These are phyloP conservation scores for Pythium angustatum DNA, from an alignment of 352 stramenopile species.

Conservation along the genomic window DNA sequence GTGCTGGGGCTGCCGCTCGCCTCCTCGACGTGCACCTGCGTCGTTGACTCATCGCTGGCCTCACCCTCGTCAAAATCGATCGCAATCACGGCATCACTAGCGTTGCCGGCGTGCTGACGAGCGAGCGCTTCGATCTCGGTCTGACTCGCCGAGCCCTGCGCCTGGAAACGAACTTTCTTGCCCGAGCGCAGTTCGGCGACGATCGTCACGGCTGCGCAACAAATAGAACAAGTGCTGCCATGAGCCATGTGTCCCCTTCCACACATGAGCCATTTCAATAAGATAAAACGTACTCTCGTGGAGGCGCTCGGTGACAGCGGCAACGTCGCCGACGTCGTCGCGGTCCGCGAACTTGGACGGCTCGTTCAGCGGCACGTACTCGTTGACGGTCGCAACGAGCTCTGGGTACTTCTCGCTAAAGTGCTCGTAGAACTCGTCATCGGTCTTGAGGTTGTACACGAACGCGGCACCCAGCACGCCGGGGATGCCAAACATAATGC, in stretches of 20 bases:
- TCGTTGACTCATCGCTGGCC: slow-evolving; percentile 2
- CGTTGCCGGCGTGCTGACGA: slow-evolving; percentile 37
- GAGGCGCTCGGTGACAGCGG: slow-evolving; percentile 50
- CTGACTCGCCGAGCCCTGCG: slow-evolving; percentile 55
- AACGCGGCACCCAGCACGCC: slow-evolving; percentile 61
- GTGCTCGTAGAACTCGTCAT: slow-evolving; percentile 84
- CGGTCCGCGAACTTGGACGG: slow-evolving; percentile 45
- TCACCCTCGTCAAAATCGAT: slow-evolving; percentile 71
- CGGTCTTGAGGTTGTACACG: slow-evolving; percentile 81
- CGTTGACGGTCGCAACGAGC: slow-evolving; percentile 63
- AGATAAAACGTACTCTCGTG: slow-evolving; percentile 57
- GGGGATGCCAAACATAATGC: slow-evolving; percentile 79
- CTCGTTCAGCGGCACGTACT: slow-evolving; percentile 66
- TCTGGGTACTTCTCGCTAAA: slow-evolving; percentile 85
- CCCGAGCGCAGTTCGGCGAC: slow-evolving; percentile 60
- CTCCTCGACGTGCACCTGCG: slow-evolving; percentile 28
- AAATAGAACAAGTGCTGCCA: background rate
- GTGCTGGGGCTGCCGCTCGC: slow-evolving; percentile 3
- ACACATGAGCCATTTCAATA: too few relatives aligned
- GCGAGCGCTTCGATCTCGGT: slow-evolving; percentile 66
- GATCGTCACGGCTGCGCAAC: slow-evolving; percentile 52
- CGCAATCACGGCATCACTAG: slow-evolving; percentile 53
- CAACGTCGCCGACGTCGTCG: slow-evolving; percentile 69
- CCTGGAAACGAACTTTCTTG: slow-evolving; percentile 56
- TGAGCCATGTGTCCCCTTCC: too few relatives aligned